These are phyloP conservation scores for Kandelia obovata DNA, from an alignment of 345 rosid genomes.

Conservation along the genomic window DNA sequence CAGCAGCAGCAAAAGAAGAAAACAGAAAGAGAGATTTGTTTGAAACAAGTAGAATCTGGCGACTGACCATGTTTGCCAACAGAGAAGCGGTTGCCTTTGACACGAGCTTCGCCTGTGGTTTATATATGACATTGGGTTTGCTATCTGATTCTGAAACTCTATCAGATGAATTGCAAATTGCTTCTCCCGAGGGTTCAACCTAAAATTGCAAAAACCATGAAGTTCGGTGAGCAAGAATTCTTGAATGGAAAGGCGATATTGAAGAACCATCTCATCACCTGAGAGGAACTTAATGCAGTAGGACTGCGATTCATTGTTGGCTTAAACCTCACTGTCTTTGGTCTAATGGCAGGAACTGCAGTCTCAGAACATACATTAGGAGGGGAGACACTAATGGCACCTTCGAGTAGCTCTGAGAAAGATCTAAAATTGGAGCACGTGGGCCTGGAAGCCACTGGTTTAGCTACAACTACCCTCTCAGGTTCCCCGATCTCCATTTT, in stretches of 20 bases:
- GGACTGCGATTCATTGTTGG: slow-evolving; percentile 36
- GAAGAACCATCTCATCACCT: slow-evolving; percentile 36
- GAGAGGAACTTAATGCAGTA: slow-evolving; percentile 32
- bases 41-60: background rate
- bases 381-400: slow-evolving; percentile 49
- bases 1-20: background rate
- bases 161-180: slow-evolving; percentile 34
- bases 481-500: slow-evolving; percentile 70
- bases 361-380: slow-evolving; percentile 35
- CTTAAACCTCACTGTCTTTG: slow-evolving; percentile 69
- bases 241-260: slow-evolving; percentile 1
- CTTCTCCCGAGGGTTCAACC: slow-evolving; percentile 41
- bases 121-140: slow-evolving; percentile 51
- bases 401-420: slow-evolving; percentile 70
- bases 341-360: slow-evolving; percentile 60
- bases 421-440: slow-evolving; percentile 52
- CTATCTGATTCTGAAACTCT: slow-evolving; percentile 37
- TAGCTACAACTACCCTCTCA: slow-evolving; percentile 58
- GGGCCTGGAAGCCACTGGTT: slow-evolving; percentile 93
- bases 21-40: background rate
- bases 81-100: slow-evolving; percentile 73
- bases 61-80: slow-evolving; percentile 75
- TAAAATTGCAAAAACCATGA: slow-evolving; percentile 26
- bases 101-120: slow-evolving; percentile 83
- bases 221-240: slow-evolving; percentile 18